Evolutionary conservation across 768 basidiomycete species (phyloP).

Genomic region (Trametes meyenii): DNA sequence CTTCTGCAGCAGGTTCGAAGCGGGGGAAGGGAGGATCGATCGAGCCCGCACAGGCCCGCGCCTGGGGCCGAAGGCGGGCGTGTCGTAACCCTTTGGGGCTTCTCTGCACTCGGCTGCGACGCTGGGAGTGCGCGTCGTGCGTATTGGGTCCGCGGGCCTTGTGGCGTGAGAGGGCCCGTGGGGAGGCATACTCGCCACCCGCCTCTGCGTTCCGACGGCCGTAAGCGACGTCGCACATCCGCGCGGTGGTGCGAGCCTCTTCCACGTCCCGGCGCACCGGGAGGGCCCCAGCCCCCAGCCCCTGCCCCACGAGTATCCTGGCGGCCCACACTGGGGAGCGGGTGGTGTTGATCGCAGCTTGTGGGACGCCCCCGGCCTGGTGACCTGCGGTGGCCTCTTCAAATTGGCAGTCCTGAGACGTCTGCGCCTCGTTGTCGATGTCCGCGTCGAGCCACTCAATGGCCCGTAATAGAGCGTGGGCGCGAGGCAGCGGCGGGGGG

Average conservation of each 20-base stretch:
- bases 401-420: background rate
- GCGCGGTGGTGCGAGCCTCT: slow-evolving; percentile 1
- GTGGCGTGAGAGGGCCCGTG: slow-evolving; percentile 20
- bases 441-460: too few relatives aligned
- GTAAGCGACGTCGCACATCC: slow-evolving; percentile 2
- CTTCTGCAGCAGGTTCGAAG: background rate
- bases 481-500: background rate
- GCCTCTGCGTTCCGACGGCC: background rate
- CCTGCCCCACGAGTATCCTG: background rate
- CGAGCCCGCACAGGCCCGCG: background rate
- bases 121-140: background rate
- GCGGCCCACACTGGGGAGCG: background rate
- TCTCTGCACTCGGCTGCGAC: slow-evolving; percentile 1
- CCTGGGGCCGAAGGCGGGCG: slow-evolving; percentile 4
- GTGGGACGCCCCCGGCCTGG: background rate
- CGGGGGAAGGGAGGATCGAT: background rate
- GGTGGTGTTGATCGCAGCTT: slow-evolving; percentile 2
- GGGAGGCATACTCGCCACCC: slow-evolving; percentile 17
- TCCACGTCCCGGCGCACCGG: slow-evolving; percentile 1
- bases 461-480: too few relatives aligned
- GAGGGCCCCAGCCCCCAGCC: background rate
- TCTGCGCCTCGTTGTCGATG: too few relatives aligned
- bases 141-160: slow-evolving; percentile 15
- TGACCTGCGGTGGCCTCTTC: background rate
- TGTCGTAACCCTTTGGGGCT: slow-evolving; percentile 9